Evolutionary conservation across 2,329 filamentous ascomycete species (phyloP).

Genomic region (Stachybotrys elegans): DNA sequence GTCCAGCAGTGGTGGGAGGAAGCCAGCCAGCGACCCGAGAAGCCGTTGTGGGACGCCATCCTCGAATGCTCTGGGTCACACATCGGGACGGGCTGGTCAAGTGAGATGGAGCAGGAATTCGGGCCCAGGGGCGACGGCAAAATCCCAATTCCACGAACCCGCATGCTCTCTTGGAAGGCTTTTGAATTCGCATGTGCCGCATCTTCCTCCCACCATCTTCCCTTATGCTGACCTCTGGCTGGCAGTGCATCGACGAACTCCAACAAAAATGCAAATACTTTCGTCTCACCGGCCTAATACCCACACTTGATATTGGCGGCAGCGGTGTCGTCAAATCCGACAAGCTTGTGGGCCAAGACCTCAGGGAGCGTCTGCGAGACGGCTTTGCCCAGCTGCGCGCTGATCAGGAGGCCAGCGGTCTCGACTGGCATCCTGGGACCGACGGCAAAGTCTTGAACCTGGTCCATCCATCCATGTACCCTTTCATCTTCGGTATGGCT

Average conservation of each 20-base stretch:
- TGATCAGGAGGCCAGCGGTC: not conserved
- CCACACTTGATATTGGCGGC: not conserved
- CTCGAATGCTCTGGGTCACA: not conserved
- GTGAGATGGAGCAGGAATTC: not conserved
- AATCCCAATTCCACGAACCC: not conserved
- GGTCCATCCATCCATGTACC: conserved; percentile 54
- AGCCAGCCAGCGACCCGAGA: not conserved
- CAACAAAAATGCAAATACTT: not conserved
- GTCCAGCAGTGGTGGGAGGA: not conserved
- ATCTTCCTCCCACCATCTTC: not conserved
- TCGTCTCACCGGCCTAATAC: not conserved
- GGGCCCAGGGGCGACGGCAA: not conserved
- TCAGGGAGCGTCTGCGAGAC: not conserved
- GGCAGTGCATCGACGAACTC: not conserved
- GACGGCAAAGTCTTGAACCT: conserved; percentile 49
- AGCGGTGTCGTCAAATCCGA: conserved; percentile 1
- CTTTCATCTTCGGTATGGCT: conserved; percentile 40
- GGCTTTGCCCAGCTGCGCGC: not conserved
- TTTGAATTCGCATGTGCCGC: not conserved
- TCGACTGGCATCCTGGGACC: conserved; percentile 52
- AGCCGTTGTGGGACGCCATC: not conserved
- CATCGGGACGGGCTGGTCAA: not conserved
- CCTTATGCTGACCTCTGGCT: not conserved
- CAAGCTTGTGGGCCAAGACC: not conserved
- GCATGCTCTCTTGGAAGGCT: not conserved